Percentiles rank a stretch among this genome's conserved stretches.
Evolutionary conservation across 768 basidiomycete genomes (phyloP).

Genomic region (Phanerochaete sordida): DNA sequence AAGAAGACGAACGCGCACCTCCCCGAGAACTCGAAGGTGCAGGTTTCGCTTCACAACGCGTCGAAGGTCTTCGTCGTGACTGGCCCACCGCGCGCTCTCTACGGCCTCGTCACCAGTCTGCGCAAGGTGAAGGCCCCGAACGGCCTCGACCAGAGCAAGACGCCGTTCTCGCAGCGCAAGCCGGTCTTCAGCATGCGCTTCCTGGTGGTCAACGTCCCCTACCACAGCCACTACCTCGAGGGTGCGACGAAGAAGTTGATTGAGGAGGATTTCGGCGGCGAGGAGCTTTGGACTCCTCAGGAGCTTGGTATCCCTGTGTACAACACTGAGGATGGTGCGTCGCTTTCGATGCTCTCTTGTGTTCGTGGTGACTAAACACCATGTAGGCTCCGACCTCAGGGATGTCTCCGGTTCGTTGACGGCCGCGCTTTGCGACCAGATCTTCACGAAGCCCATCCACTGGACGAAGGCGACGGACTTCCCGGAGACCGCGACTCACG

Average conservation of each 20-base stretch:
- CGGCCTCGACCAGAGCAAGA: slow-evolving; percentile 91
- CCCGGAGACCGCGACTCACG: slow-evolving; percentile 88
- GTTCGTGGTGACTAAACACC: slow-evolving; percentile 14
- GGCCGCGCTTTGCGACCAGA: slow-evolving; percentile 86
- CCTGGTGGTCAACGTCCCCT: slow-evolving; percentile 93
- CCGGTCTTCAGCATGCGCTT: slow-evolving; percentile 91
- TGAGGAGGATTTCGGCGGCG: slow-evolving; percentile 67
- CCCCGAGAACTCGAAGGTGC: slow-evolving; percentile 70
- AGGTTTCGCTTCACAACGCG: slow-evolving; percentile 91
- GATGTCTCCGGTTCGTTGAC: slow-evolving; percentile 67
- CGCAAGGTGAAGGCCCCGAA: slow-evolving; percentile 86
- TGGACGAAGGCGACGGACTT: slow-evolving; percentile 91
- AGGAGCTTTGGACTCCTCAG: slow-evolving; percentile 71
- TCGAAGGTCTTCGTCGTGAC: slow-evolving; percentile 90
- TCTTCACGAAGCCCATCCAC: slow-evolving; percentile 89
- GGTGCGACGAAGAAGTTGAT: slow-evolving; percentile 74
- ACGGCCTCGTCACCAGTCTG: slow-evolving; percentile 88
- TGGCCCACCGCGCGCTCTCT: slow-evolving; percentile 87
- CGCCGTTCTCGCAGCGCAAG: slow-evolving; percentile 92
- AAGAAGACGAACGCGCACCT: slow-evolving; percentile 86
- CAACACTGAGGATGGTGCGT: slow-evolving; percentile 87
- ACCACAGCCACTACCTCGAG: slow-evolving; percentile 84
- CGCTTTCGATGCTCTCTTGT: not conserved
- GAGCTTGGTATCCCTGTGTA: slow-evolving; percentile 84
- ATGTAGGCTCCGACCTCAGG: slow-evolving; percentile 81